Percentiles rank a stretch among this genome's conserved stretches.
These are phyloP conservation scores for Withania somnifera DNA, from an alignment of 305 asterid species.

Conservation along the genomic window DNA sequence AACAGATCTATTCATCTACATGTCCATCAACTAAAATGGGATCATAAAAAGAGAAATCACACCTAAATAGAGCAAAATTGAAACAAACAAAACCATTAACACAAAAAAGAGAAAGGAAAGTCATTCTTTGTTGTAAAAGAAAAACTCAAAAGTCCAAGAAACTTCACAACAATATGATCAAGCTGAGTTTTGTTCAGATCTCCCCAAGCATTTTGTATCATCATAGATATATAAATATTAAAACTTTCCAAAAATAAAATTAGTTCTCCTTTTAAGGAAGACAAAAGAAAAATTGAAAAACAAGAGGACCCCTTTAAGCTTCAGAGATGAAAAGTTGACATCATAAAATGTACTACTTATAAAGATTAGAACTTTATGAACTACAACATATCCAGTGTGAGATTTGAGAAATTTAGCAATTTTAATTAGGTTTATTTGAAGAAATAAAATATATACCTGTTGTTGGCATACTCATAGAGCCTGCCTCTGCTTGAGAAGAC, in stretches of 20 bases:
- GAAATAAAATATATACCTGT: conserved; percentile 35
- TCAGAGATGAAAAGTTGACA: background rate
- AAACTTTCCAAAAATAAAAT: background rate
- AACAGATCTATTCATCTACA: conserved; percentile 36
- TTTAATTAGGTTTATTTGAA: background rate
- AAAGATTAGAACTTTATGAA: background rate
- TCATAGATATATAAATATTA: background rate
- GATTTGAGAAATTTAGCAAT: too few relatives aligned
- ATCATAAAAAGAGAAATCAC: conserved; percentile 18
- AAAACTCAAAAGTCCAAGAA: background rate
- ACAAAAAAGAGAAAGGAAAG: conserved; percentile 15
- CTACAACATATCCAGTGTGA: too few relatives aligned
- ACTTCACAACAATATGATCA: conserved; percentile 12
- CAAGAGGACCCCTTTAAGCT: background rate
- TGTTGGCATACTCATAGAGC: conserved; percentile 79
- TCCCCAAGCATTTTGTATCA: conserved; percentile 1
- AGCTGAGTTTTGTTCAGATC: conserved; percentile 14
- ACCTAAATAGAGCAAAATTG: conserved; percentile 1
- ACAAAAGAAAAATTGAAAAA: background rate
- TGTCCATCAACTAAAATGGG: conserved; percentile 28
- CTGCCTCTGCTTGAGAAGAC: conserved; percentile 87
- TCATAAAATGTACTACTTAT: background rate
- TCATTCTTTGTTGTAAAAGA: conserved; percentile 17
- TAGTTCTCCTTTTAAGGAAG: conserved; percentile 6
- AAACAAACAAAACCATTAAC: conserved; percentile 17